These are phyloP conservation scores for Pelagomonas calceolata DNA, from an alignment of 108 stramenopile species.

Conservation along the genomic window DNA sequence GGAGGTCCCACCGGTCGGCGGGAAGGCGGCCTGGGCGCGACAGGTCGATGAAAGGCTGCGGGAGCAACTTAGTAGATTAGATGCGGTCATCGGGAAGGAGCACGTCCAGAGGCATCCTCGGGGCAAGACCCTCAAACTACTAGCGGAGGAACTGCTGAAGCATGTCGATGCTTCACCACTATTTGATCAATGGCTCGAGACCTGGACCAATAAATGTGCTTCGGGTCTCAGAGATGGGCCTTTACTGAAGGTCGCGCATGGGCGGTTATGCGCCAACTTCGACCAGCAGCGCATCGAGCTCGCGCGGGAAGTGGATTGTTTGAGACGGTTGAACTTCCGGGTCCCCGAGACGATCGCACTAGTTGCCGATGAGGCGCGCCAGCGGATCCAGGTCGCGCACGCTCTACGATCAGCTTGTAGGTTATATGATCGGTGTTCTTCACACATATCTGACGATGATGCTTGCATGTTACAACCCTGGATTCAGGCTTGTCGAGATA, in stretches of 20 bases:
- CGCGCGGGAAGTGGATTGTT: slow-evolving; percentile 84
- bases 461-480: slow-evolving; percentile 64
- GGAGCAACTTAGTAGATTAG: slow-evolving; percentile 75
- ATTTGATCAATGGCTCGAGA: slow-evolving; percentile 66
- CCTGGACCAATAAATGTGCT: slow-evolving; percentile 40
- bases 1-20: slow-evolving; percentile 86
- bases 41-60: slow-evolving; percentile 92
- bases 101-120: slow-evolving; percentile 26
- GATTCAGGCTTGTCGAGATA: slow-evolving; percentile 56
- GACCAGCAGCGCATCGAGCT: slow-evolving; percentile 76
- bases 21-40: slow-evolving; percentile 94
- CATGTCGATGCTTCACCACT: slow-evolving; percentile 77
- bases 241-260: slow-evolving; percentile 9
- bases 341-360: slow-evolving; percentile 25
- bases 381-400: slow-evolving; percentile 43
- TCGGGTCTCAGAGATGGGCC: slow-evolving; percentile 21
- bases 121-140: slow-evolving; percentile 77
- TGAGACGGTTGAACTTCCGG: slow-evolving; percentile 85
- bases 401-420: slow-evolving; percentile 76
- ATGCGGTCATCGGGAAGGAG: slow-evolving; percentile 81
- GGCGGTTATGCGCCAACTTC: slow-evolving; percentile 72
- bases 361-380: slow-evolving; percentile 28
- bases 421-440: too few species aligned
- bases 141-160: slow-evolving; percentile 77
- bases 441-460: too few species aligned